phyloP scores from a whole-genome alignment of 1,139 yeast genomes.

The Candida tunisiensis region DNA sequence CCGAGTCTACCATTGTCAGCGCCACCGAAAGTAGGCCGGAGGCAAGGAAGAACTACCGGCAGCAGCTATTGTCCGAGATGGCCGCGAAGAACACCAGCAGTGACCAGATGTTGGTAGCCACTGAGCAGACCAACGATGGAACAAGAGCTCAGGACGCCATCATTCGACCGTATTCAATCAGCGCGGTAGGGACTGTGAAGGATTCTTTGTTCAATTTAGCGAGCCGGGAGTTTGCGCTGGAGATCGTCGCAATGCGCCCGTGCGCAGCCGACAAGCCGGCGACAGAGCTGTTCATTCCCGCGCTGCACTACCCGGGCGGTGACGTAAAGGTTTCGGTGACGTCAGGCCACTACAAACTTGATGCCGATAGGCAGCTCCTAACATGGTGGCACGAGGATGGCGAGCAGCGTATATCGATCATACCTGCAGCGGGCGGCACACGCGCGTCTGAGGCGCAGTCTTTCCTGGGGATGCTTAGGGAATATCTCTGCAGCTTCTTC shows the following conservation, averaged over 20 bases:
- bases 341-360: neutral
- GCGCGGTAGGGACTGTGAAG: neutral
- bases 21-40: too few relatives aligned
- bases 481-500: too few relatives aligned
- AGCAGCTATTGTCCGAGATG: too few relatives aligned
- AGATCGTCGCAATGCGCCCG: neutral
- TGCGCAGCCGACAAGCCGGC: neutral
- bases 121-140: too few relatives aligned
- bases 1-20: too few relatives aligned
- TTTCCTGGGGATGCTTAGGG: too few relatives aligned
- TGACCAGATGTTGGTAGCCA: too few relatives aligned
- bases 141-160: neutral
- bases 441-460: too few relatives aligned
- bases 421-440: too few relatives aligned
- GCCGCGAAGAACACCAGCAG: too few relatives aligned
- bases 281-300: neutral
- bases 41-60: too few relatives aligned
- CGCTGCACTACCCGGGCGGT: neutral
- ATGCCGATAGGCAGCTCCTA: neutral
- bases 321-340: neutral
- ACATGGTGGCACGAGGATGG: conserved; percentile 1
- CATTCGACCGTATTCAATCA: neutral
- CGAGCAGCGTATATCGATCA: neutral
- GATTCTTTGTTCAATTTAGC: neutral
- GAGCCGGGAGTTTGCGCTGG: neutral